Percentiles rank a stretch among this genome's conserved stretches.
Conservation (phyloP, 768 basidiomycete species). For the Pilatotrama ljubarskyi region DNA sequence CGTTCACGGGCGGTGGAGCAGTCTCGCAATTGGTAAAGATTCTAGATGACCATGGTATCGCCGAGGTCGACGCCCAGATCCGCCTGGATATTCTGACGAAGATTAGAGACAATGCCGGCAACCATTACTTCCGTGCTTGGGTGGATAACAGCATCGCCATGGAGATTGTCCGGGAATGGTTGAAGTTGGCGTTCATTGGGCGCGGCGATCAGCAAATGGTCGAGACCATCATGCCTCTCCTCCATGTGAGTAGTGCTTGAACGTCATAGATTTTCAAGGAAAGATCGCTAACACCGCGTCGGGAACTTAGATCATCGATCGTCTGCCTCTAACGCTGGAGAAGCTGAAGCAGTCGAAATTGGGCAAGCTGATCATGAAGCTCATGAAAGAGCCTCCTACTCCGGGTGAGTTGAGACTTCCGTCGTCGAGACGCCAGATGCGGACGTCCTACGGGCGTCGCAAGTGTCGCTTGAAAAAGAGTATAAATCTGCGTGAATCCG, state of each 20-base stretch:
- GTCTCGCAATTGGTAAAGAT: conserved; percentile 60
- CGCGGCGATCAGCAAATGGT: conserved; percentile 55
- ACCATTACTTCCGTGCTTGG: conserved; percentile 88
- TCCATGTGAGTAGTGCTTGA: conserved; percentile 63
- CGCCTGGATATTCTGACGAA: conserved; percentile 77
- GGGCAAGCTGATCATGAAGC: conserved; percentile 75
- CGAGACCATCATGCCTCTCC: conserved; percentile 82
- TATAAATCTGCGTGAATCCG: background rate
- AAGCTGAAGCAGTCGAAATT: conserved; percentile 70
- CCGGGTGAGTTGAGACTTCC: conserved; percentile 64
- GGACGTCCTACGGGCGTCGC: background rate
- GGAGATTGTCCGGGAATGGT: conserved; percentile 80
- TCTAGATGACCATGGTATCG: conserved; percentile 59
- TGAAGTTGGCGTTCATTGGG: conserved; percentile 65
- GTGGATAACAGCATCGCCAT: conserved; percentile 73
- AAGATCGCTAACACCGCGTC: background rate
- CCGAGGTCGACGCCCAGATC: conserved; percentile 62
- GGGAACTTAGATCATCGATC: conserved; percentile 69
- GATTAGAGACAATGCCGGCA: conserved; percentile 81
- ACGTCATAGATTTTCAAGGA: conserved; percentile 9
- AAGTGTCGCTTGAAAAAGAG: background rate
- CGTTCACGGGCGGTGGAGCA: conserved; percentile 69
- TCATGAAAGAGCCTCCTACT: conserved; percentile 73
- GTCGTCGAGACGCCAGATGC: background rate
- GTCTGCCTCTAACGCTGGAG: conserved; percentile 73